Base-by-base conservation (phyloP, 2,329 filamentous ascomycete genomes). In the Fusarium sp. region DNA sequence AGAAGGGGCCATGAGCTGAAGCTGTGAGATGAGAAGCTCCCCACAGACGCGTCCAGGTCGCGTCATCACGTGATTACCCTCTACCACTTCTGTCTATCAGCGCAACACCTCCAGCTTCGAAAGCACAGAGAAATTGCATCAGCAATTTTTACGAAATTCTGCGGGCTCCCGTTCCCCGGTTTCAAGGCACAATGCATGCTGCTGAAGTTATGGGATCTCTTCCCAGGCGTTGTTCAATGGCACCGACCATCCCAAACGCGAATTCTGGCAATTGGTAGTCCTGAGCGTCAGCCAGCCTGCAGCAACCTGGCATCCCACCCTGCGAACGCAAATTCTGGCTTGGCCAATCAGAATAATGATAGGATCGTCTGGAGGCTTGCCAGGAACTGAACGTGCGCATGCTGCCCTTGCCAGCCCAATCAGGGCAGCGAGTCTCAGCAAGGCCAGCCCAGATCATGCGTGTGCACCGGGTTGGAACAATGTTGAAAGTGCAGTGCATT, bases 21-120 rank as follows among this genome's bases (percentile, higher is more conserved):
- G 71, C 63, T 54, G 60, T 69, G 38, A 72, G 67, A 64, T 63
- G 64, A 57, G 59, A 45, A n/a, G 62, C 61, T 58, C 58, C 54
- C 50, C 52, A 61, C 64, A 56, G 60, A 79, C 80, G 77, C 81
- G 79, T 72, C 63, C 32, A n/a, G 40, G 60, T 69, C 80, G 69
- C 80, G 80, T 71, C 12, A 43, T 76, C 81, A 83, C 79, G 81
- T 83, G 81, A 79, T 25, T 7, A 6, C 10, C 0, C 10, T n/a
- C 14, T 33, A n/a, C 30, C n/a, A 17, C 45, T 54, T n/a, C 25
- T n/a, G 45, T 17, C 27, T 52, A 5, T 32, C 15, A 30, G 47
- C 4, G 6, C 11, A 50, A 20, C 47, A 20, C 27, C 5, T 20
- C 47, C 10, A 32, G 3, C 47, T 52, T 52, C 27, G 17, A 30